phyloP scores from a whole-genome alignment of 179 eudicot species.

The Silene noctiflora region DNA sequence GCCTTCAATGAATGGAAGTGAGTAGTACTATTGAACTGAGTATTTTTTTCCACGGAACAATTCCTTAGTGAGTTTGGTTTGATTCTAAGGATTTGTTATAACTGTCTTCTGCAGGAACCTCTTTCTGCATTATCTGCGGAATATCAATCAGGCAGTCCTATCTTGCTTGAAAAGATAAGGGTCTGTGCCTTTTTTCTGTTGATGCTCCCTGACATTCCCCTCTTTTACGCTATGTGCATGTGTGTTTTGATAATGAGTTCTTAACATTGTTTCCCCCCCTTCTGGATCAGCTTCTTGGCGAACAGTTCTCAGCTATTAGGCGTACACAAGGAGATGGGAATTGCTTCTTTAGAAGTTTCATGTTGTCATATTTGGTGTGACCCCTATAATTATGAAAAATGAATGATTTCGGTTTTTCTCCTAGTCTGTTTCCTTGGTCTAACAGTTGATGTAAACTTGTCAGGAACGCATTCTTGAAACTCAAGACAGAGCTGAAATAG shows the following conservation, averaged over 20 bases:
- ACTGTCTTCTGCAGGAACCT: conserved; percentile 59
- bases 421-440: neutral
- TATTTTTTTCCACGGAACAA: neutral
- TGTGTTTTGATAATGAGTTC: neutral
- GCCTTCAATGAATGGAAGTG: no score
- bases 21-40: neutral
- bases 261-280: neutral
- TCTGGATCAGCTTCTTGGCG: conserved; percentile 52
- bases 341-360: conserved; percentile 91
- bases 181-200: conserved; percentile 27
- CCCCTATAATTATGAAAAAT: neutral
- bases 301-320: conserved; percentile 71
- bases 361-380: conserved; percentile 86
- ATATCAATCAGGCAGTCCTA: conserved; percentile 79
- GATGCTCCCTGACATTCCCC: neutral
- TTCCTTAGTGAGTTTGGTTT: neutral
- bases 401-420: neutral
- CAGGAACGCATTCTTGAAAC: conserved; percentile 84
- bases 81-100: neutral
- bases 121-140: conserved; percentile 72
- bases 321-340: conserved; percentile 94
- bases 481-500: conserved; percentile 74
- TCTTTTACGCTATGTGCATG: neutral
- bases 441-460: neutral
- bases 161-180: conserved; percentile 86